phyloP scores from a whole-genome alignment of 2,329 filamentous ascomycete species.

The Volutella citrinella region DNA sequence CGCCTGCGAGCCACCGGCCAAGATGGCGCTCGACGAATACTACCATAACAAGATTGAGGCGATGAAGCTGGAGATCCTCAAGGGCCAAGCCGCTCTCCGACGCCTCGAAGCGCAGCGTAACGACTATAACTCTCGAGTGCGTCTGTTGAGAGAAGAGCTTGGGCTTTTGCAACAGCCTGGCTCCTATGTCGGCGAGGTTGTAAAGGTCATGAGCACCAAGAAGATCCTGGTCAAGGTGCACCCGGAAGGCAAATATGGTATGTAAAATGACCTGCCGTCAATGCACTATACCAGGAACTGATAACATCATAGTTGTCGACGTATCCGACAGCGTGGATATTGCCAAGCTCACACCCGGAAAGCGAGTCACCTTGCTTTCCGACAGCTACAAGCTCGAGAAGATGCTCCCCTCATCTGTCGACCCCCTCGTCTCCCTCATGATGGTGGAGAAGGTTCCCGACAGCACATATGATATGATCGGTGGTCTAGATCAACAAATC shows the following conservation, averaged over 20 bases:
- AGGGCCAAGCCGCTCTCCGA: slow-evolving; percentile 92
- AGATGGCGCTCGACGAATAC: slow-evolving; percentile 98
- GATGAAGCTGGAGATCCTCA: slow-evolving; percentile 99
- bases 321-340: slow-evolving; percentile 93
- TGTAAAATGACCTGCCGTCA: slow-evolving; percentile 25
- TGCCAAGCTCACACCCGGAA: slow-evolving; percentile 91
- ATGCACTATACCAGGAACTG: too few relatives aligned
- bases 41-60: slow-evolving; percentile 99
- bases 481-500: slow-evolving; percentile 96
- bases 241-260: slow-evolving; percentile 99
- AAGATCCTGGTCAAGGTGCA: slow-evolving; percentile 99
- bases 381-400: slow-evolving; percentile 99
- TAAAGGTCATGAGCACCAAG: slow-evolving; percentile 99
- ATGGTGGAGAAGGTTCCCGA: slow-evolving; percentile 99
- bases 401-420: slow-evolving; percentile 96
- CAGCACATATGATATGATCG: slow-evolving; percentile 99
- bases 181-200: slow-evolving; percentile 98
- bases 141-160: slow-evolving; percentile 90
- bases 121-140: slow-evolving; percentile 98
- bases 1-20: slow-evolving; percentile 38
- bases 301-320: slow-evolving; percentile 86
- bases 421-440: slow-evolving; percentile 98
- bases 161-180: slow-evolving; percentile 95
- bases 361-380: slow-evolving; percentile 93
- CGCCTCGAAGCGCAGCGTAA: slow-evolving; percentile 97